phyloP scores from a whole-genome alignment of 2,329 filamentous ascomycete genomes.

The Lachnellula occidentalis region DNA sequence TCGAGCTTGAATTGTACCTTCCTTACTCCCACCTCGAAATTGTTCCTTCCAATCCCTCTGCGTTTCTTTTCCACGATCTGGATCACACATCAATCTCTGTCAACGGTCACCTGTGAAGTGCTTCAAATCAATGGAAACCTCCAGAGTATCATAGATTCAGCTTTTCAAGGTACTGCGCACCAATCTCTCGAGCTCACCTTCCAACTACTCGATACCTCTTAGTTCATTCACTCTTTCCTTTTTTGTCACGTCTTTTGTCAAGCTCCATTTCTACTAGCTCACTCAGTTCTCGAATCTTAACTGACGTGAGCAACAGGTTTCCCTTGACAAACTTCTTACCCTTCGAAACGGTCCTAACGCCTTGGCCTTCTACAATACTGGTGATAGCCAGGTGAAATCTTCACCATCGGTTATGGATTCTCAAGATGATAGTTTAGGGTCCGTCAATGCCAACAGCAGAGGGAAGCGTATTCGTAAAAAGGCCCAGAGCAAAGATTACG shows the following conservation, averaged over 20 bases:
- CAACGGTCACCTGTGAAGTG: not conserved
- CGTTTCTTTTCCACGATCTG: no score
- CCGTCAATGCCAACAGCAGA: constrained; percentile 9
- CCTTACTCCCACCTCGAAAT: not conserved
- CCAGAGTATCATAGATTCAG: not conserved
- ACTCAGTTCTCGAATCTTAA: not conserved
- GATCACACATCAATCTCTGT: not conserved
- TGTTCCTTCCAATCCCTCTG: not conserved
- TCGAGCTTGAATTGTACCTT: not conserved
- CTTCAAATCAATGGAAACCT: not conserved
- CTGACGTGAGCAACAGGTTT: constrained; percentile 34
- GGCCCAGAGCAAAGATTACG: constrained; percentile 13
- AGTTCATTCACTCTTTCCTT: not conserved
- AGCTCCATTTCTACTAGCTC: not conserved
- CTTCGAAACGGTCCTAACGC: constrained; percentile 42
- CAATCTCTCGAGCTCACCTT: not conserved
- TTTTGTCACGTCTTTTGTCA: not conserved
- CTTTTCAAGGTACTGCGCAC: not conserved
- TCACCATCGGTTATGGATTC: constrained; percentile 8
- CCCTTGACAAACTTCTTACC: constrained; percentile 38
- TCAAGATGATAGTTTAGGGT: constrained; percentile 7
- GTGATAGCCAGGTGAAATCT: constrained; percentile 14
- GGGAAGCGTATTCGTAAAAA: constrained; percentile 22
- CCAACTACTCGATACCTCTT: not conserved
- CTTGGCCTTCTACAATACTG: constrained; percentile 36